Percentiles rank a stretch among this genome's conserved stretches.
Evolutionary conservation across 306 rosid species (phyloP).

Genomic region (Fragaria ananassa): DNA sequence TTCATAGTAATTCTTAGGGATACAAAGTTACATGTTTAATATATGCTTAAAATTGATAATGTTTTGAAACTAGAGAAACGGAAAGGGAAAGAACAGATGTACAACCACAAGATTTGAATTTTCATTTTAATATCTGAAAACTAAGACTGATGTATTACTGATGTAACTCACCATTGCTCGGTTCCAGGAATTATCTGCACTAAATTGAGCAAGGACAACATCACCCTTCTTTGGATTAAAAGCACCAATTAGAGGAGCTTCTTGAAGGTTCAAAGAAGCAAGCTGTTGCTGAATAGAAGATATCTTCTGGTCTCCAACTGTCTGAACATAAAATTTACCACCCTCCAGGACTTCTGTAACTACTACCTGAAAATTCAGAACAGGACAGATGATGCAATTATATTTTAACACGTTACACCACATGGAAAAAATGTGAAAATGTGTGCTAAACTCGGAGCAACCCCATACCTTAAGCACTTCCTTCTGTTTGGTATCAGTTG

Average conservation of each 20-base stretch:
- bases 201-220: conserved; percentile 78
- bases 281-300: conserved; percentile 83
- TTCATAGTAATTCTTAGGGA: background rate
- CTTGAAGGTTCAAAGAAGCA: conserved; percentile 80
- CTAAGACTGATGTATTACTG: background rate
- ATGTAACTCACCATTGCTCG: conserved; percentile 82
- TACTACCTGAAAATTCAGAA: conserved; percentile 49
- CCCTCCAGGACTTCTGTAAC: conserved; percentile 90
- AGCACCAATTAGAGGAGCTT: conserved; percentile 81
- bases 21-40: background rate
- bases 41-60: background rate
- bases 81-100: background rate
- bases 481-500: conserved; percentile 71
- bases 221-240: conserved; percentile 95
- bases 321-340: conserved; percentile 84
- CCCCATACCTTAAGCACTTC: conserved; percentile 86
- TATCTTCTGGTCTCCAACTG: conserved; percentile 82
- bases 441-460: conserved; percentile 16
- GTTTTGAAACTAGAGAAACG: background rate
- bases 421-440: background rate
- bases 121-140: background rate
- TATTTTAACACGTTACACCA: conserved; percentile 20
- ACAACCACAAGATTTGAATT: background rate
- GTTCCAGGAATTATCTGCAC: conserved; percentile 82
- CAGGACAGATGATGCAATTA: conserved; percentile 14